Percentiles rank a stretch among this genome's conserved stretches.
These are phyloP conservation scores for Colletotrichum camelliae DNA, from an alignment of 2,329 filamentous ascomycete genomes.

Conservation along the genomic window DNA sequence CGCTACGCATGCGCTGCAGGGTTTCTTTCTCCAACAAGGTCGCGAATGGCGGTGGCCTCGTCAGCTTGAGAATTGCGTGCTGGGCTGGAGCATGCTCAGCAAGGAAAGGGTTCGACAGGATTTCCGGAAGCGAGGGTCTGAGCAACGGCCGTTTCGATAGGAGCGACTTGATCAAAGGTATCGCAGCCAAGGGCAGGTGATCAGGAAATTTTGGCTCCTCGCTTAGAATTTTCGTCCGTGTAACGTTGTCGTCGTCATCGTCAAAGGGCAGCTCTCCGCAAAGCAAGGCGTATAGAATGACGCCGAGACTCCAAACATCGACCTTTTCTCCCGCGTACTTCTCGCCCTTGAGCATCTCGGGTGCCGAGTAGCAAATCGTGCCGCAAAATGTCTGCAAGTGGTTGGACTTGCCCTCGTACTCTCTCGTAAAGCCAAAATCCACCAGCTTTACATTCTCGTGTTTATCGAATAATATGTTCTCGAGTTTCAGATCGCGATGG, in stretches of 20 bases:
- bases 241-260: constrained; percentile 90
- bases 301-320: constrained; percentile 91
- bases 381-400: constrained; percentile 98
- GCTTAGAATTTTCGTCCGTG: constrained; percentile 82
- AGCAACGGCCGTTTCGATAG: constrained; percentile 89
- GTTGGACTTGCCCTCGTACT: constrained; percentile 94
- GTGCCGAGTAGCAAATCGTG: constrained; percentile 96
- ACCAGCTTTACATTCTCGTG: constrained; percentile 97
- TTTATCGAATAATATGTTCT: constrained; percentile 96
- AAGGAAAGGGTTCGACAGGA: constrained; percentile 87
- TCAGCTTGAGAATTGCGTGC: constrained; percentile 84
- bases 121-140: constrained; percentile 81
- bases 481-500: constrained; percentile 94
- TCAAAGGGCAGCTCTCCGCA: constrained; percentile 93
- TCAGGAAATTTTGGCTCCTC: constrained; percentile 88
- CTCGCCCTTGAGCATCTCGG: constrained; percentile 97
- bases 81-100: constrained; percentile 86
- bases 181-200: constrained; percentile 77
- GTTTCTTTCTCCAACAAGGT: constrained; percentile 90
- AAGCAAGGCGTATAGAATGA: constrained; percentile 83
- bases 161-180: constrained; percentile 77
- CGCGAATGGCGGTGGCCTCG: constrained; percentile 81
- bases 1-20: constrained; percentile 88
- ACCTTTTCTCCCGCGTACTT: constrained; percentile 98
- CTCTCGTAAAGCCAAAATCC: constrained; percentile 96